These are phyloP conservation scores for Chrysochromulina parva DNA, from an alignment of 78 protist species.

Conservation along the genomic window DNA sequence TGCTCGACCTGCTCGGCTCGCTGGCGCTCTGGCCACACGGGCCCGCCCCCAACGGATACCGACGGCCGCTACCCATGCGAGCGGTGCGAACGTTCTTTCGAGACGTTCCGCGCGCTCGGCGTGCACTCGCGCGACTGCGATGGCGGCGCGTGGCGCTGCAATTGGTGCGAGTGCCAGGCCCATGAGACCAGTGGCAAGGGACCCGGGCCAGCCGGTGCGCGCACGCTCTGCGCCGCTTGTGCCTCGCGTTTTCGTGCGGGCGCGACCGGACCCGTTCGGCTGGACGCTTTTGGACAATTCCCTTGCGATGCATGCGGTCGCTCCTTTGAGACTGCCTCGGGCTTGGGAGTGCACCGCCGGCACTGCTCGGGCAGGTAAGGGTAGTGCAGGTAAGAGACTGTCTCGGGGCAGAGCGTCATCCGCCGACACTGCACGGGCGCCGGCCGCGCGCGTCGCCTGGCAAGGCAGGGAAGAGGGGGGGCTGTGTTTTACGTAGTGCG, in stretches of 20 bases:
- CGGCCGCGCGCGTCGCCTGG: too few relatives aligned
- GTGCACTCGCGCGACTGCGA: slow-evolving; percentile 4
- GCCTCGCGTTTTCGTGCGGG: not conserved
- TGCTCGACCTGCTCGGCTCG: not conserved
- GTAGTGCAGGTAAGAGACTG: too few relatives aligned
- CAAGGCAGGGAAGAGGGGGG: too few relatives aligned
- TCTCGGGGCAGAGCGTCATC: too few relatives aligned
- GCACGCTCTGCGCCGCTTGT: not conserved
- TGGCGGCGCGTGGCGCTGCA: not conserved
- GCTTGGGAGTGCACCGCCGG: not conserved
- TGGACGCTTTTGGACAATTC: not conserved
- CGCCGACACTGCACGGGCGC: too few relatives aligned
- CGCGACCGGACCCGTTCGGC: not conserved
- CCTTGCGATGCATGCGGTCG: not conserved
- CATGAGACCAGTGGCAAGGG: not conserved
- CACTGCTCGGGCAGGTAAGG: too few relatives aligned
- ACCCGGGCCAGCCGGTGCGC: not conserved
- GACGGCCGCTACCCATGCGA: not conserved
- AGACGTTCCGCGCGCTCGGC: not conserved
- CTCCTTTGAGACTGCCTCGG: not conserved
- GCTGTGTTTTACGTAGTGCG: too few relatives aligned
- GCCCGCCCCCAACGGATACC: not conserved
- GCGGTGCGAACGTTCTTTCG: not conserved
- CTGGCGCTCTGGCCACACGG: not conserved
- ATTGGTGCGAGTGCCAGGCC: too few relatives aligned